Evolutionary conservation across 2,329 filamentous ascomycete genomes (phyloP).

Genomic region (Claviceps quebecensis): DNA sequence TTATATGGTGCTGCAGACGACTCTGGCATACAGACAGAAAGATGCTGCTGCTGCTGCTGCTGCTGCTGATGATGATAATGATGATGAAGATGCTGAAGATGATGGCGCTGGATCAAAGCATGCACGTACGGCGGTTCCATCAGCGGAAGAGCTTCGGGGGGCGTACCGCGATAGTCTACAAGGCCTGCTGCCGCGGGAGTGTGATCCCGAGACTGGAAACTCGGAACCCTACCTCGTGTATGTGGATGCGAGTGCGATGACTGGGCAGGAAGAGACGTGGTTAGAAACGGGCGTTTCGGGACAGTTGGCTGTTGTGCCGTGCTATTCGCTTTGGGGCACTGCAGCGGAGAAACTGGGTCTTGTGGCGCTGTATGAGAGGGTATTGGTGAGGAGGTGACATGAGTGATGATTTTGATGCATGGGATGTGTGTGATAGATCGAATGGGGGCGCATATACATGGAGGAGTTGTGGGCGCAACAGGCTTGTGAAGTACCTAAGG

Average conservation of each 20-base stretch:
- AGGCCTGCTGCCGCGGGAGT: background rate
- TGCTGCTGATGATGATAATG: background rate
- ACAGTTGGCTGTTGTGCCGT: constrained; percentile 19
- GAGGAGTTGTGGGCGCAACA: too few species aligned
- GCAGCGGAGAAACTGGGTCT: constrained; percentile 18
- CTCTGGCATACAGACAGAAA: constrained; percentile 10
- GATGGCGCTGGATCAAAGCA: background rate
- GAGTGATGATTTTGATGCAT: background rate
- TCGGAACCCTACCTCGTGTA: constrained; percentile 19
- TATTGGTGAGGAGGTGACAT: constrained; percentile 2
- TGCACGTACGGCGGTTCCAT: background rate
- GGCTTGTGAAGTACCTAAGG: too few species aligned
- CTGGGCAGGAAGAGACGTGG: constrained; percentile 6
- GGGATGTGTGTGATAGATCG: background rate
- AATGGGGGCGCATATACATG: too few species aligned
- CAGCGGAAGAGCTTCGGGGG: background rate
- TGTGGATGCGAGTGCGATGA: constrained; percentile 13
- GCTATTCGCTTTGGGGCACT: constrained; percentile 22
- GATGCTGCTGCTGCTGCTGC: background rate
- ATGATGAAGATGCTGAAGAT: background rate
- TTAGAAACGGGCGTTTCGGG: constrained; percentile 1
- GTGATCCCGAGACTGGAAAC: background rate
- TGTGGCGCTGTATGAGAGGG: constrained; percentile 19
- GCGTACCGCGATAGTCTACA: background rate
- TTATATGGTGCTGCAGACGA: constrained; percentile 17